Evolutionary conservation across 1,284 basidiomycete species (phyloP), one percentile per base, ranked within the genome.

Genomic region (Erythrobasidium hasegawianum): DNA sequence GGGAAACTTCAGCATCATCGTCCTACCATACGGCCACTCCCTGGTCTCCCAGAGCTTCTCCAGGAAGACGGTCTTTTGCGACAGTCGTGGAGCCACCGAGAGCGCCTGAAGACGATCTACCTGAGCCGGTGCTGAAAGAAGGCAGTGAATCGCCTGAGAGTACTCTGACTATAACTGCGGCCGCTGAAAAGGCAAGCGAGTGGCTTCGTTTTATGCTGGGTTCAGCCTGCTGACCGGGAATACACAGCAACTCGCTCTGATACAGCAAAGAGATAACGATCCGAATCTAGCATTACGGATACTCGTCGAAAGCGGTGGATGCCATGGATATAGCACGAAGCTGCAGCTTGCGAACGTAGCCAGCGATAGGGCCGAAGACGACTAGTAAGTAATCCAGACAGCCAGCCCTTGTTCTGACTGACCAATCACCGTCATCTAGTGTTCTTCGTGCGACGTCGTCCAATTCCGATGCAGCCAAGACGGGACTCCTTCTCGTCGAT

Each of bases 321-420:
- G 91, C 73, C 90, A 95, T 73, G 91, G 91, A 33, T 94, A 94
- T 74, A 89, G 94, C 74, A 94, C 94, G 79, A 91, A 89, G 76
- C 84, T 95, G 81, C 85, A 86, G 67, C 81, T 94, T 0, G 85
- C 87, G 1, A 82, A 75, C 24, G 41, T 53, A 1, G 47, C 38
- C 3, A 73, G 81, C 52, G 76, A 78, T 24, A 81, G 81, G 7
- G 78, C 81, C 57, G 78, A 80, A 4, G 88, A 89, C 68, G 91
- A 94, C 78, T 93, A 92, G 90, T 91, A 75, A 75, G 87, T 79
- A 7, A 43, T 2, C 29, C 24, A 49, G 26, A 5, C 33, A 45
- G 18, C 2, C 22, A 45, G 43, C 27, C 38, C 39, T 7, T 20
- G 8, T 53, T 9, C 43, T 24, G 5, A 7, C 38, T 47, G 41